Conservation (phyloP, 768 basidiomycete species). For the Suillus weaverae region DNA sequence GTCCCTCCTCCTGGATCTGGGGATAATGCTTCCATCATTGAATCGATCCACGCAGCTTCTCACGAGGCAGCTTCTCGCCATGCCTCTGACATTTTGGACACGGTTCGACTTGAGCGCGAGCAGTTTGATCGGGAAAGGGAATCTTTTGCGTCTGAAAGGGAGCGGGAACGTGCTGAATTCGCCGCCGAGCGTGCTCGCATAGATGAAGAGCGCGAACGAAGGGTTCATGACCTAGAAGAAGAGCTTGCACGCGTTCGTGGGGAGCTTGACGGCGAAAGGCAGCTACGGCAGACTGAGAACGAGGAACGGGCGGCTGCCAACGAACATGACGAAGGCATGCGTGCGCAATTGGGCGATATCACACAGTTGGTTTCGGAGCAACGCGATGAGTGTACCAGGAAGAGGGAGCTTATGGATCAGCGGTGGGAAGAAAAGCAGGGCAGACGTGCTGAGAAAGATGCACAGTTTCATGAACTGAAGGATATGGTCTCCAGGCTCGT, state of each 20-base stretch:
- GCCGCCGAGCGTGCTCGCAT: constrained; percentile 49
- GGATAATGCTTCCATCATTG: constrained; percentile 34
- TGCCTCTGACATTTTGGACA: constrained; percentile 58
- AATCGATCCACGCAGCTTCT: constrained; percentile 42
- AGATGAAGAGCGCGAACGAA: constrained; percentile 51
- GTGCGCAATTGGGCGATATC: constrained; percentile 66
- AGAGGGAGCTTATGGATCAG: constrained; percentile 59
- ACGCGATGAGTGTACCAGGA: constrained; percentile 54
- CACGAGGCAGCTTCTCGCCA: constrained; percentile 58
- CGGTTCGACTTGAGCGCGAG: constrained; percentile 58
- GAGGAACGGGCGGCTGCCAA: constrained; percentile 61
- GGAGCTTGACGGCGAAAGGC: constrained; percentile 65
- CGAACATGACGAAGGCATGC: constrained; percentile 61
- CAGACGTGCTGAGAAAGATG: constrained; percentile 60
- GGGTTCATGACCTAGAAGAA: constrained; percentile 61
- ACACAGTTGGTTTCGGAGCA: constrained; percentile 74
- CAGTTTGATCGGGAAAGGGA: constrained; percentile 58
- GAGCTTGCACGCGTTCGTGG: constrained; percentile 56
- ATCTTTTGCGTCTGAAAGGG: constrained; percentile 52
- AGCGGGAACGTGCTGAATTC: constrained; percentile 46
- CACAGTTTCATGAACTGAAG: constrained; percentile 53
- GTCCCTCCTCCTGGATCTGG: constrained; percentile 16
- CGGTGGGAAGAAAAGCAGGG: constrained; percentile 63
- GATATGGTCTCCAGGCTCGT: constrained; percentile 62
- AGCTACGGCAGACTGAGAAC: constrained; percentile 54